phyloP scores from a whole-genome alignment of 495 filamentous ascomycete genomes.

The Aspergillus nidulans region DNA sequence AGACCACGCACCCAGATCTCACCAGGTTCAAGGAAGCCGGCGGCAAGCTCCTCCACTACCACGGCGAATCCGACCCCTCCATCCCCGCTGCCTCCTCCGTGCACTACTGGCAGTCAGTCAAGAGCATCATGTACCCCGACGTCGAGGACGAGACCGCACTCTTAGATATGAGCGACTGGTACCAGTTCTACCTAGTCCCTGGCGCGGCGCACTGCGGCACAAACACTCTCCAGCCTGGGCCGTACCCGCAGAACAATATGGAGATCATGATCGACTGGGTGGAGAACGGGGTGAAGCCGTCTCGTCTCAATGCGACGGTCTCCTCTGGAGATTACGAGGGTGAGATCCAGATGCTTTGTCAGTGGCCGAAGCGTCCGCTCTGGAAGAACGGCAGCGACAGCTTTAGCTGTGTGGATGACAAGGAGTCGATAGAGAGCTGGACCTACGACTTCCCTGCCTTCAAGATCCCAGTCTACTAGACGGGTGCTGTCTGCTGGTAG shows the following conservation, averaged over 20 bases:
- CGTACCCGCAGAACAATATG: slow-evolving; percentile 4
- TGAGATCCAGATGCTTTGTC: slow-evolving; percentile 4
- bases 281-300: background rate
- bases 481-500: background rate
- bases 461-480: slow-evolving; percentile 3
- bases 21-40: slow-evolving; percentile 39
- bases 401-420: background rate
- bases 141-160: slow-evolving; percentile 32
- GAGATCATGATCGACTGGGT: slow-evolving; percentile 5
- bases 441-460: slow-evolving; percentile 1
- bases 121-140: slow-evolving; percentile 44
- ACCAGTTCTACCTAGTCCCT: slow-evolving; percentile 49
- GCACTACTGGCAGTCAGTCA: slow-evolving; percentile 47
- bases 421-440: background rate
- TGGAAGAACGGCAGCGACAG: background rate
- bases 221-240: background rate
- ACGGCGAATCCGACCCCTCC: slow-evolving; percentile 47
- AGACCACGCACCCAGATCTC: slow-evolving; percentile 44
- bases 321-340: background rate
- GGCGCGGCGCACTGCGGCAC: slow-evolving; percentile 45
- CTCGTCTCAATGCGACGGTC: background rate
- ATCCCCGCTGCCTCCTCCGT: slow-evolving; percentile 47
- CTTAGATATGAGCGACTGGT: slow-evolving; percentile 42
- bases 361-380: background rate
- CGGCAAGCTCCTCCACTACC: slow-evolving; percentile 49